phyloP scores from a whole-genome alignment of 2,329 filamentous ascomycete species.

The Colletotrichum sp. region DNA sequence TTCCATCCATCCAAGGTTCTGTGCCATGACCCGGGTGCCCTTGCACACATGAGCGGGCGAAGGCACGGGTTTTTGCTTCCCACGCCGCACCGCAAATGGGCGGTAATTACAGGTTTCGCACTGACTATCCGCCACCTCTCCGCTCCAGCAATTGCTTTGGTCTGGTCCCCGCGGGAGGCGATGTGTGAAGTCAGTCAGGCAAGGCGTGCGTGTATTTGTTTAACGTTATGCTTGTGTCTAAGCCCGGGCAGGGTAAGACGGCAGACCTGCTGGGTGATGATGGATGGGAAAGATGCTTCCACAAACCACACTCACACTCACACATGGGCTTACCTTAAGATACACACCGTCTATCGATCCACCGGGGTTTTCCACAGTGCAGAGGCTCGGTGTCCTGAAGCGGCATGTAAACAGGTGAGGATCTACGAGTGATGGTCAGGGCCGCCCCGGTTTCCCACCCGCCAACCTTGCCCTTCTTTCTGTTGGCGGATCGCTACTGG shows the following conservation, averaged over 20 bases:
- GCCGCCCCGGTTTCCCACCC: neutral
- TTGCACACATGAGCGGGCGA: neutral
- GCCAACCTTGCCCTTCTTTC: neutral
- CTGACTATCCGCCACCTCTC: neutral
- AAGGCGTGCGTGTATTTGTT: neutral
- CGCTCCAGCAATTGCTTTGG: neutral
- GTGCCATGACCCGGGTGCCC: neutral
- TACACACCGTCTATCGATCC: neutral
- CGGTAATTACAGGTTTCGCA: neutral
- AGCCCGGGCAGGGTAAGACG: neutral
- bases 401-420: neutral
- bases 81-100: neutral
- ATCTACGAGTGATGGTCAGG: neutral
- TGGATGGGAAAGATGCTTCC: neutral
- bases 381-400: neutral
- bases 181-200: neutral
- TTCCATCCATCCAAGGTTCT: neutral
- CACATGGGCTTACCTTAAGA: neutral
- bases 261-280: neutral
- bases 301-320: neutral
- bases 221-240: neutral
- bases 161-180: neutral
- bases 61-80: neutral
- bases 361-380: neutral
- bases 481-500: neutral